Base-by-base conservation (phyloP, 2,329 filamentous ascomycete genomes). In the Penicillium sp. region DNA sequence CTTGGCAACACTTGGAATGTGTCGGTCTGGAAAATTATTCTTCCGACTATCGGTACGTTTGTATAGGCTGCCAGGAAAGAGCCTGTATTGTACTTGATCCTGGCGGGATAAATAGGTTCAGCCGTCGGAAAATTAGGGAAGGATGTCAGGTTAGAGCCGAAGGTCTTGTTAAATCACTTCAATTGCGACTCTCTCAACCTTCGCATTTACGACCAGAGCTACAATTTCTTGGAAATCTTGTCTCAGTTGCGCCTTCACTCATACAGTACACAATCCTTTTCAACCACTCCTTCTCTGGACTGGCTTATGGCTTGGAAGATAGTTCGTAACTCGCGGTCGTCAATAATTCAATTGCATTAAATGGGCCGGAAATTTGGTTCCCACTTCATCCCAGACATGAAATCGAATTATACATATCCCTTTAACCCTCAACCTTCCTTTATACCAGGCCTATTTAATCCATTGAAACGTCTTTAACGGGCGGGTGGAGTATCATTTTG, bases 291-390 rank as follows among this genome's bases (percentile, higher is more conserved):
- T 61, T 63, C 47, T 59, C 52, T 11, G 62, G 63, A 27, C 36
- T 67, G 40, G 62, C 61, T 32, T 66, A 65, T 42, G 65, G 59
- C 2, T 45, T 66, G 44, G 59, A 66, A 36, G 51, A 58, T 60
- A 42, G 42, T 29, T 31, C 13, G 4, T 43, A 43, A 43, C 42
- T 43, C 42, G 24, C 24, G 11, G 22, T 43, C 42, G 24, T 38
- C 16, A n/a, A 38, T 38, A 38, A 38, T 13, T n/a, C 14, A 38
- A 38, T n/a, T 16, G 34, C 34, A n/a, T 38, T 16, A 38, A 38
- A 38, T 38, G 34, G 34, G 34, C n/a, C 34, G 14, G n/a, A n/a
- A 38, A 38, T 38, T 13, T 16, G n/a, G n/a, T n/a, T n/a, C n/a
- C n/a, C n/a, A n/a, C n/a, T n/a, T n/a, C n/a, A n/a, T n/a, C n/a